Conservation (phyloP, 352 stramenopile genomes). For the Phytophthora kernoviae region DNA sequence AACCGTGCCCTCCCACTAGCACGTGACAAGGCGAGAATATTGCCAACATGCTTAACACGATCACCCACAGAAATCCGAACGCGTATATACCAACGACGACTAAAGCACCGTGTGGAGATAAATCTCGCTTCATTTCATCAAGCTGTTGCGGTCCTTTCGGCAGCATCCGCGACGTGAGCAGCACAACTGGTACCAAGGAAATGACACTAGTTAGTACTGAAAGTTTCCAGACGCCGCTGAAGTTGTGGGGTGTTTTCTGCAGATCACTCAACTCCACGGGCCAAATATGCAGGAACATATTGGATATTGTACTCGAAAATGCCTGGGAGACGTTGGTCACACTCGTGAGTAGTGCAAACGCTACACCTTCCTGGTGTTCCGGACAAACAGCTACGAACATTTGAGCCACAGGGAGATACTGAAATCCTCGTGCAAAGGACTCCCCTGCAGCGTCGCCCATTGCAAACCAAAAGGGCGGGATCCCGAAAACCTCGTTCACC, state of each 20-base stretch:
- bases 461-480: conserved; percentile 80
- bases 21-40: conserved; percentile 65
- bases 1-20: conserved; percentile 69
- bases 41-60: conserved; percentile 63
- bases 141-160: conserved; percentile 55
- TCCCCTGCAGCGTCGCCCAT: conserved; percentile 69
- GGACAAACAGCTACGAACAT: conserved; percentile 83
- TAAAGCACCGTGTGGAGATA: conserved; percentile 41
- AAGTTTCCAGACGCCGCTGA: conserved; percentile 81
- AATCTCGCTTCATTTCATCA: conserved; percentile 54
- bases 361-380: conserved; percentile 72
- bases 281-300: conserved; percentile 78
- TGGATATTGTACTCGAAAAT: conserved; percentile 76
- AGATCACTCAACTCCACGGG: conserved; percentile 73
- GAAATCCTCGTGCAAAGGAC: conserved; percentile 75
- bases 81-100: conserved; percentile 50
- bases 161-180: conserved; percentile 54
- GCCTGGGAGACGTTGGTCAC: conserved; percentile 74
- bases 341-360: conserved; percentile 80
- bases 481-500: conserved; percentile 62
- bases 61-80: conserved; percentile 70
- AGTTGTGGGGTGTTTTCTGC: conserved; percentile 40
- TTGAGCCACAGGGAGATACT: conserved; percentile 77
- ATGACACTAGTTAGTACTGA: conserved; percentile 68
- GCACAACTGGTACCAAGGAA: conserved; percentile 48